Evolutionary conservation across 176 grass and related monocot species (phyloP).

Genomic region (Phyllostachys edulis): DNA sequence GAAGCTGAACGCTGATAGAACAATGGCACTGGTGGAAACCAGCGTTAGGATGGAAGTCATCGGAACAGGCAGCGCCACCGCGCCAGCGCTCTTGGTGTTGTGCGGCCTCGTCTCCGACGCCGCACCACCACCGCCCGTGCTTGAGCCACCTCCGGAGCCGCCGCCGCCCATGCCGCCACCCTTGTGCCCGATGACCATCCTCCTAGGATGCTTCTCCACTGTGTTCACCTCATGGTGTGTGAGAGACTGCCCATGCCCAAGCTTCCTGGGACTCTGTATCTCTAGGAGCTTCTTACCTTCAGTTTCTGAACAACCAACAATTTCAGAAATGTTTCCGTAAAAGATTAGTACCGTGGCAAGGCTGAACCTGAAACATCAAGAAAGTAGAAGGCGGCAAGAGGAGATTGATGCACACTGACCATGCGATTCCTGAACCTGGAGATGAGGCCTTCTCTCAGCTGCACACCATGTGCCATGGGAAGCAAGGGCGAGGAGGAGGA

Average conservation of each 20-base stretch:
- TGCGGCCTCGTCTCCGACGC: constrained; percentile 13
- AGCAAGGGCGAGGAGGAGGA: constrained; percentile 28
- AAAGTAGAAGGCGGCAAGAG: background rate
- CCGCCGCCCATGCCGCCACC: constrained; percentile 7
- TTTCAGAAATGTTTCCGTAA: background rate
- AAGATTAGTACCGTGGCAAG: background rate
- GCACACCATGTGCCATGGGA: constrained; percentile 34
- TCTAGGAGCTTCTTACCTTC: constrained; percentile 3
- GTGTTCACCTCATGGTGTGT: background rate
- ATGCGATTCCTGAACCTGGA: constrained; percentile 9
- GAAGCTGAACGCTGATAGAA: constrained; percentile 17
- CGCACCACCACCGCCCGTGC: constrained; percentile 3
- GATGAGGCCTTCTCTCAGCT: constrained; percentile 24
- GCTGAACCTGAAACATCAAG: background rate
- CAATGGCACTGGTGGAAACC: background rate
- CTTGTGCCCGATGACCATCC: constrained; percentile 26
- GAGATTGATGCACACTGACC: constrained; percentile 4
- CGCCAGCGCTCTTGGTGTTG: constrained; percentile 12
- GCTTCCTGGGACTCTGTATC: constrained; percentile 29
- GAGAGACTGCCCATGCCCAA: background rate
- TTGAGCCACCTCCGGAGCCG: background rate
- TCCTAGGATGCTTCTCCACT: constrained; percentile 22
- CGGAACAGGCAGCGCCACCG: background rate
- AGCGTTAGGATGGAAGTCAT: constrained; percentile 10
- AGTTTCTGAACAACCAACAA: background rate